phyloP scores from a whole-genome alignment of 1,284 basidiomycete genomes.

The Ustilago shanxiensis region DNA sequence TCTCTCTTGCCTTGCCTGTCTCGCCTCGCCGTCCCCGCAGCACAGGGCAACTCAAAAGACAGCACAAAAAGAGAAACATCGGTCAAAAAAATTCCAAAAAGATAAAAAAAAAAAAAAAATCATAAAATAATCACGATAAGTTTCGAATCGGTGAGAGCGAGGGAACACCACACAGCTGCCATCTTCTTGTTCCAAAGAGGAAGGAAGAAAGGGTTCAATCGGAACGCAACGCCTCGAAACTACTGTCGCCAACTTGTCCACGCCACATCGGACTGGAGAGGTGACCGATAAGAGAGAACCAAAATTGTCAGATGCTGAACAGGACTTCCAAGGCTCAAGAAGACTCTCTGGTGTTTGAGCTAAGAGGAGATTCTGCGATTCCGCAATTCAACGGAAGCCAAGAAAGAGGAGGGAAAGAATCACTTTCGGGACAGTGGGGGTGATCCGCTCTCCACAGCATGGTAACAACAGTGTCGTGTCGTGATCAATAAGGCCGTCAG shows the following conservation, averaged over 20 bases:
- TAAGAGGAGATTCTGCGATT: neutral
- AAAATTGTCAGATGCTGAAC: too few relatives aligned
- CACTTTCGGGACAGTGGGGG: slow-evolving; percentile 1
- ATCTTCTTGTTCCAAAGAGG: neutral
- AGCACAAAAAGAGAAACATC: slow-evolving; percentile 7
- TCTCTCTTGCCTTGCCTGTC: neutral
- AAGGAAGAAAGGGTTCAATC: neutral
- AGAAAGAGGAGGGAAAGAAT: neutral
- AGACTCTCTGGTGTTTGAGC: neutral
- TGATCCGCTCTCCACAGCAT: neutral
- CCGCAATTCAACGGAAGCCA: slow-evolving; percentile 1
- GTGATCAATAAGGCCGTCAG: neutral
- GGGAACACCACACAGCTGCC: neutral
- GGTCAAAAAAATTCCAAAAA: slow-evolving; percentile 17
- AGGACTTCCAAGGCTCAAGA: neutral
- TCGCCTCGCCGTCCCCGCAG: slow-evolving; percentile 12
- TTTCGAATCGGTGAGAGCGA: neutral
- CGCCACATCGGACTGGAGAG: neutral
- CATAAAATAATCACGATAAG: slow-evolving; percentile 1
- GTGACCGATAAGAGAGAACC: neutral
- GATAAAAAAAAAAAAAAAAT: slow-evolving; percentile 5
- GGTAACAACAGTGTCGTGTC: neutral
- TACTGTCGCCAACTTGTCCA: neutral
- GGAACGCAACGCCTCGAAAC: neutral
- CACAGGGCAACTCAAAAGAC: slow-evolving; percentile 10